Percentiles rank a stretch among this genome's conserved stretches.
These are phyloP conservation scores for Aphanomyces stellatus DNA, from an alignment of 352 stramenopile genomes.

Conservation along the genomic window DNA sequence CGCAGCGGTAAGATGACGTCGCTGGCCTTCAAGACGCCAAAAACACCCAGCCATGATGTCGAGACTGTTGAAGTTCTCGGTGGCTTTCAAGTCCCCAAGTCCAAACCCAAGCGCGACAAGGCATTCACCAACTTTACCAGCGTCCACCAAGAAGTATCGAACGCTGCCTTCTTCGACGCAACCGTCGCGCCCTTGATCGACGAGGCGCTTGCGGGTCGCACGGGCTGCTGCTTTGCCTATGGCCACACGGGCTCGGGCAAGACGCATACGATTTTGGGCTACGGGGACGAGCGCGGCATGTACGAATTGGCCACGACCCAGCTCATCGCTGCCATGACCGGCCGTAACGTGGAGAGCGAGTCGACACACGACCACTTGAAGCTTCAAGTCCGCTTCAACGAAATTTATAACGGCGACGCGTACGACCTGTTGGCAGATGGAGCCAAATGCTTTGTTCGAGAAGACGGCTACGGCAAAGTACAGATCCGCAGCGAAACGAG, in stretches of 20 bases:
- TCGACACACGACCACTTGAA: conserved; percentile 17
- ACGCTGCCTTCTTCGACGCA: conserved; percentile 28
- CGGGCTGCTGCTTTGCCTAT: conserved; percentile 48
- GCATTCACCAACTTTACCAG: not conserved
- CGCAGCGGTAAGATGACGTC: not conserved
- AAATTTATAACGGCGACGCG: conserved; percentile 49
- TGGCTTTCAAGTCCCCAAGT: conserved; percentile 12
- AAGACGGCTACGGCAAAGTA: conserved; percentile 34
- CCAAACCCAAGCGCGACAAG: not conserved
- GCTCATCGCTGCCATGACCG: conserved; percentile 25
- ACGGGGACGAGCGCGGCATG: conserved; percentile 29
- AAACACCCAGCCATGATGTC: not conserved
- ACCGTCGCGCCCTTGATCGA: conserved; percentile 27
- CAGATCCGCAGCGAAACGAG: conserved; percentile 43
- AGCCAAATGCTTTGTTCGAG: conserved; percentile 34
- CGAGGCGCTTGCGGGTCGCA: conserved; percentile 25
- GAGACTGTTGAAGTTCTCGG: conserved; percentile 8
- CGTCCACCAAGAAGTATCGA: conserved; percentile 13
- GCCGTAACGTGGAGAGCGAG: not conserved
- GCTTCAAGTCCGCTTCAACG: conserved; percentile 43
- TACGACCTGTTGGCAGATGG: conserved; percentile 40
- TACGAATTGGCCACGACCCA: conserved; percentile 30
- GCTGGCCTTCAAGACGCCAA: not conserved
- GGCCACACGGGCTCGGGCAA: conserved; percentile 51
- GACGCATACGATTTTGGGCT: conserved; percentile 56